Evolutionary conservation across 1,284 basidiomycete species (phyloP).

Genomic region (Lignosus rhinocerotis): DNA sequence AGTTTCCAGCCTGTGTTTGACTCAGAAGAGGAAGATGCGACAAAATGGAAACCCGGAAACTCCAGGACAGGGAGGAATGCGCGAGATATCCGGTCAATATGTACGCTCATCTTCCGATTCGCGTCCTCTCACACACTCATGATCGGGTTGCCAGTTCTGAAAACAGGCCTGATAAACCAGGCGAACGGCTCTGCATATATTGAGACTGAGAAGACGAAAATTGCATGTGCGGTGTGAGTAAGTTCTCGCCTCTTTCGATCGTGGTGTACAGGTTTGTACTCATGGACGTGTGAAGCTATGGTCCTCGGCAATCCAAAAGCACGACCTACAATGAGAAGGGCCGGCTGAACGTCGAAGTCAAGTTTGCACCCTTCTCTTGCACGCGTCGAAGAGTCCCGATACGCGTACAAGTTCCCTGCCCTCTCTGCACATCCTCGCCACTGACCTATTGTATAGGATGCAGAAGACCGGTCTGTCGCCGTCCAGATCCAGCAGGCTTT

Average conservation of each 20-base stretch:
- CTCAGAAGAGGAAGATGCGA: conserved; percentile 37
- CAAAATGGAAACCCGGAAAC: conserved; percentile 31
- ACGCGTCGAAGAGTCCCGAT: conserved; percentile 77
- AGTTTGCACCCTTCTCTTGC: conserved; percentile 94
- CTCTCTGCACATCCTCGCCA: conserved; percentile 12
- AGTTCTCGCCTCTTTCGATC: not conserved
- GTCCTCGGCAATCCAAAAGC: conserved; percentile 86
- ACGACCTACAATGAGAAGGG: conserved; percentile 83
- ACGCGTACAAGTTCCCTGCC: conserved; percentile 57
- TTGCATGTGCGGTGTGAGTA: conserved; percentile 90
- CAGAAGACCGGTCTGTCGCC: conserved; percentile 86
- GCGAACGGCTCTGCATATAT: conserved; percentile 96
- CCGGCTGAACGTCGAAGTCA: conserved; percentile 91
- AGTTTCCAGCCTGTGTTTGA: conserved; percentile 69
- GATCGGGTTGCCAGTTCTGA: conserved; percentile 60
- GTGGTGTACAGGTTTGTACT: not conserved
- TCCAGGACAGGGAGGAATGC: conserved; percentile 52
- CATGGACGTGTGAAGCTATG: conserved; percentile 62
- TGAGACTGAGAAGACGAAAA: conserved; percentile 86
- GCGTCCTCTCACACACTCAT: conserved; percentile 14
- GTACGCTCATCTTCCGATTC: conserved; percentile 46
- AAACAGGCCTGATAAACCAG: conserved; percentile 87
- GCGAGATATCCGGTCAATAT: conserved; percentile 79
- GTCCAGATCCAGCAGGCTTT: conserved; percentile 87
- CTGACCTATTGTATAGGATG: conserved; percentile 62